Conservation (phyloP, 805 yeast genomes). For the Starmerella gropengiesseri region DNA sequence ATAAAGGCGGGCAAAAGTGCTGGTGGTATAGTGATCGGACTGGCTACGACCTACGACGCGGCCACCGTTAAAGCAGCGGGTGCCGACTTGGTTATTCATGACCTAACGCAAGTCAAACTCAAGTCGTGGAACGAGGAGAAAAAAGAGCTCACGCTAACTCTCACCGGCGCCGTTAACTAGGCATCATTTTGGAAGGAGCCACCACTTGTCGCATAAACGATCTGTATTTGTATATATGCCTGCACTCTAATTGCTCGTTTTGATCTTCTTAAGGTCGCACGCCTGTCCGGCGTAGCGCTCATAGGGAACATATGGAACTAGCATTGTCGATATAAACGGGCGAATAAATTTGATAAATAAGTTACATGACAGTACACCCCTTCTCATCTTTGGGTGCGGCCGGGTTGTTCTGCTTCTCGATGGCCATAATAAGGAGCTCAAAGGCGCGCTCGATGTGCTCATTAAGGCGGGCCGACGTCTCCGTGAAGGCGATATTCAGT, state of each 20-base stretch:
- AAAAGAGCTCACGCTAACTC: slow-evolving; percentile 21
- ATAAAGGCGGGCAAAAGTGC: slow-evolving; percentile 73
- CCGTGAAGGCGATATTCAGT: slow-evolving; percentile 63
- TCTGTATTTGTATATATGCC: not conserved
- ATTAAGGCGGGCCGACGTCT: slow-evolving; percentile 72
- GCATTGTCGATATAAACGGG: not conserved
- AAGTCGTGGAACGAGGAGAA: slow-evolving; percentile 39
- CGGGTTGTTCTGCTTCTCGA: slow-evolving; percentile 54
- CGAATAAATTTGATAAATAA: not conserved
- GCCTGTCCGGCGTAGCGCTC: not conserved
- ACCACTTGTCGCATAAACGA: not conserved
- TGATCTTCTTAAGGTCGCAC: not conserved
- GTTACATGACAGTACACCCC: slow-evolving; percentile 40
- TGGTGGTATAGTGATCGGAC: slow-evolving; percentile 73
- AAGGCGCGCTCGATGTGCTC: slow-evolving; percentile 57
- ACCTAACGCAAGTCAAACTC: slow-evolving; percentile 52
- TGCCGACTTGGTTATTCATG: slow-evolving; percentile 71
- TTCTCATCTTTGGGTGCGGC: slow-evolving; percentile 35
- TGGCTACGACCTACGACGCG: slow-evolving; percentile 67
- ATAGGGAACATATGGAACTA: not conserved
- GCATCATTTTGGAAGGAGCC: not conserved
- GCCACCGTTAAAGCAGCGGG: slow-evolving; percentile 62
- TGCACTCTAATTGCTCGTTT: too few relatives aligned
- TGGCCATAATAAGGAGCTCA: slow-evolving; percentile 46
- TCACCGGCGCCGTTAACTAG: slow-evolving; percentile 22